phyloP scores from a whole-genome alignment of 306 rosid genomes.

The Purshia tridentata region DNA sequence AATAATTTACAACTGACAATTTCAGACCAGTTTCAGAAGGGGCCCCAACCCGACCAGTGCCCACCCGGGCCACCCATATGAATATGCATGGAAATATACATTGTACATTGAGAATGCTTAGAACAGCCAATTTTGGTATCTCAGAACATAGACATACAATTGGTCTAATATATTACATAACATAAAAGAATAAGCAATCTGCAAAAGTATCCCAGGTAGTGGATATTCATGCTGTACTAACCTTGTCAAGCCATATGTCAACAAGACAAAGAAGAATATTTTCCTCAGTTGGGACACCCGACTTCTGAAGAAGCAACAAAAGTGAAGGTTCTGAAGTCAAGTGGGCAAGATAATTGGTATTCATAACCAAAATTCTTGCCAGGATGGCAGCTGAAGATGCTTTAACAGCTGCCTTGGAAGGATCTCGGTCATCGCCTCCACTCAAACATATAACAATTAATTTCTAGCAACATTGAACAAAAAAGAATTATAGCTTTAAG shows the following conservation, averaged over 20 bases:
- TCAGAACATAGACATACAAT: neutral
- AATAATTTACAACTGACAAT: neutral
- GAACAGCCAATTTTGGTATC: neutral
- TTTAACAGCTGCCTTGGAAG: constrained; percentile 77
- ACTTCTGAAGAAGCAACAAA: constrained; percentile 57
- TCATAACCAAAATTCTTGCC: constrained; percentile 92
- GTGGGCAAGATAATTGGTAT: constrained; percentile 85
- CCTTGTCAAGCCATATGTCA: constrained; percentile 98
- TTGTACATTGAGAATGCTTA: neutral
- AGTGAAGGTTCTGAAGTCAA: constrained; percentile 82
- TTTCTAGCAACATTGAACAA: constrained; percentile 55
- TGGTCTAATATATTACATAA: neutral
- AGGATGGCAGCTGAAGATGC: constrained; percentile 94
- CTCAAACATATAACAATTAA: constrained; percentile 69
- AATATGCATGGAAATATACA: neutral
- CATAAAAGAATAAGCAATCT: constrained; percentile 11
- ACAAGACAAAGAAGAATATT: constrained; percentile 84
- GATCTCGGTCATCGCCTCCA: constrained; percentile 87
- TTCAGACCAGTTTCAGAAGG: neutral
- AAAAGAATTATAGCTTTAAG: constrained; percentile 15
- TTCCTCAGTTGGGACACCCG: constrained; percentile 65
- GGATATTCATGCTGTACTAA: constrained; percentile 29
- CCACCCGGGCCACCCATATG: no score
- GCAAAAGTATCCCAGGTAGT: neutral
- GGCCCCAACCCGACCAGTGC: neutral